Evolutionary conservation across 1,284 basidiomycete genomes (phyloP).

Genomic region (Phlebopus sp.): DNA sequence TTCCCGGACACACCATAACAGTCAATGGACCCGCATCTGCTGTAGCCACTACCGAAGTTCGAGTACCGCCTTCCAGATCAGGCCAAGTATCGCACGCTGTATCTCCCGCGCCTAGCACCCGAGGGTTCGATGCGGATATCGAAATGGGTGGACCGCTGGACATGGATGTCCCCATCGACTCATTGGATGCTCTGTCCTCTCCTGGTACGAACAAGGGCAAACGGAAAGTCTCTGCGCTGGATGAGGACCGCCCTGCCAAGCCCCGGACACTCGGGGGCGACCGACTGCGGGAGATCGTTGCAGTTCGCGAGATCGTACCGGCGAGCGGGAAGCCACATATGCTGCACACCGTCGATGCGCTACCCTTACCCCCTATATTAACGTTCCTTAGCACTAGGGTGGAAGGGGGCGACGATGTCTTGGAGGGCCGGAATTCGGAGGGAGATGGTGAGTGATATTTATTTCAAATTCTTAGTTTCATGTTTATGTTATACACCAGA

Average conservation of each 20-base stretch:
- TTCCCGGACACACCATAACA: neutral
- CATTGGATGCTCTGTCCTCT: conserved; percentile 24
- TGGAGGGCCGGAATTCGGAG: conserved; percentile 82
- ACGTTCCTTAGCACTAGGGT: conserved; percentile 56
- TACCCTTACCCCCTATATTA: conserved; percentile 53
- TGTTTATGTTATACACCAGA: conserved; percentile 35
- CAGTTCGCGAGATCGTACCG: conserved; percentile 50
- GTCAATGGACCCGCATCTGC: neutral
- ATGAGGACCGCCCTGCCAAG: conserved; percentile 48
- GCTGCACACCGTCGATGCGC: conserved; percentile 24
- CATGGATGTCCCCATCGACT: conserved; percentile 36
- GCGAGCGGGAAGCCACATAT: conserved; percentile 20
- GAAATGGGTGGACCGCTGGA: conserved; percentile 29
- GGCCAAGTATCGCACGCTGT: conserved; percentile 23
- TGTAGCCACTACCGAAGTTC: conserved; percentile 12
- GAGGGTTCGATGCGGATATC: conserved; percentile 32
- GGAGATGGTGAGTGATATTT: conserved; percentile 46
- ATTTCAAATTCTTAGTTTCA: neutral
- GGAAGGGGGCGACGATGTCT: conserved; percentile 63
- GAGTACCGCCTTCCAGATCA: conserved; percentile 17
- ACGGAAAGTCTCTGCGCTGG: conserved; percentile 46
- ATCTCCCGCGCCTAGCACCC: conserved; percentile 26
- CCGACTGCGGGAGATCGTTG: conserved; percentile 45
- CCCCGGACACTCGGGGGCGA: conserved; percentile 73
- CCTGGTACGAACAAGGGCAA: conserved; percentile 39